A percentile compares a stretch with the other conserved stretches of the same genome.
Conservation (phyloP, 2,329 filamentous ascomycete species). For the Aspergillus tubingensis region DNA sequence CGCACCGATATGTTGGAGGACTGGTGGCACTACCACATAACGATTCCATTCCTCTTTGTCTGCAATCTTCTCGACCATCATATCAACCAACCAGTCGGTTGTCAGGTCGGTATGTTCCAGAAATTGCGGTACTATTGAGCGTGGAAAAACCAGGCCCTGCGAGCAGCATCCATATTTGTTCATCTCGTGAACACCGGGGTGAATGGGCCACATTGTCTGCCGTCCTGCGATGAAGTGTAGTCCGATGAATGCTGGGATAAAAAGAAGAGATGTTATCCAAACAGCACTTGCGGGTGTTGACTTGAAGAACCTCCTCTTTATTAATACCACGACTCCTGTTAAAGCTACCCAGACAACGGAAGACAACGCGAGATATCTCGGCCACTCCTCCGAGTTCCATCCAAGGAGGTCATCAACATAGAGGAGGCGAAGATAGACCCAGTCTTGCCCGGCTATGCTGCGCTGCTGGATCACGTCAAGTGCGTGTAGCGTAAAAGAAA, state of each 20-base stretch:
- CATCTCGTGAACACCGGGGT: slow-evolving; percentile 42
- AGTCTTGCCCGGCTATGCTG: slow-evolving; percentile 11
- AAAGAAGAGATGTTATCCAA: slow-evolving; percentile 28
- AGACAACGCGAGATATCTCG: slow-evolving; percentile 36
- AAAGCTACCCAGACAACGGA: slow-evolving; percentile 20
- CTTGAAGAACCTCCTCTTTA: slow-evolving; percentile 12
- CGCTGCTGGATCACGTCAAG: slow-evolving; percentile 33
- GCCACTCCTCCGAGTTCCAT: slow-evolving; percentile 47
- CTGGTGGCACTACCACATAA: slow-evolving; percentile 15
- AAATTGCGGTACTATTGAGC: slow-evolving; percentile 18
- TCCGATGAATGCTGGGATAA: slow-evolving; percentile 29
- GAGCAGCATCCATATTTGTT: slow-evolving; percentile 45
- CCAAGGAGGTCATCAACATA: slow-evolving; percentile 48
- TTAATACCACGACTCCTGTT: slow-evolving; percentile 1
- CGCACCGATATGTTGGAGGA: slow-evolving; percentile 20
- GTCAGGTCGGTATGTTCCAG: slow-evolving; percentile 14
- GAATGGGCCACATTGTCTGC: slow-evolving; percentile 38
- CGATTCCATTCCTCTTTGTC: slow-evolving; percentile 12
- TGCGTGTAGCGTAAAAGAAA: slow-evolving; percentile 39
- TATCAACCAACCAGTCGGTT: slow-evolving; percentile 18
- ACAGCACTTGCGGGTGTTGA: slow-evolving; percentile 25
- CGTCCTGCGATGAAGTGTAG: slow-evolving; percentile 47
- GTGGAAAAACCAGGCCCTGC: slow-evolving; percentile 47
- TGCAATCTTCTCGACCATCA: slow-evolving; percentile 20
- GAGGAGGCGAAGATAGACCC: slow-evolving; percentile 48